Percentiles rank a stretch among this genome's conserved stretches.
Conservation (phyloP, 2,329 filamentous ascomycete genomes). For the Penicillium sp. region DNA sequence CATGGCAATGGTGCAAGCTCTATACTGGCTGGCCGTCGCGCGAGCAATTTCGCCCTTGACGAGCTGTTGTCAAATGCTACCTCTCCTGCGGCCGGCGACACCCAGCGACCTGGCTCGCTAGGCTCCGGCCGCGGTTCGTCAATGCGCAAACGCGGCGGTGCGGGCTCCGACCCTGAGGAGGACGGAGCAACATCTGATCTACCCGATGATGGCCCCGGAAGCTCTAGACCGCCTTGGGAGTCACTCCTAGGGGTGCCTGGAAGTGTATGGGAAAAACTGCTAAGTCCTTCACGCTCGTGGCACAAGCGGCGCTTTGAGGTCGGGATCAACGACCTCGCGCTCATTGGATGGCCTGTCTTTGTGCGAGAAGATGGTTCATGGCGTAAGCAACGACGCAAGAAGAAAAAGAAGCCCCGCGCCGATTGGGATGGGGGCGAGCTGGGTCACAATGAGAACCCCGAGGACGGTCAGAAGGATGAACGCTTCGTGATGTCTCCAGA, state of each 20-base stretch:
- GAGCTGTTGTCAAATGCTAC: slow-evolving; percentile 28
- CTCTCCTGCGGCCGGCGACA: slow-evolving; percentile 30
- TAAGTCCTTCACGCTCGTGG: slow-evolving; percentile 73
- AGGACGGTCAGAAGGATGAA: slow-evolving; percentile 38
- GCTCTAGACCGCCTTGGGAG: slow-evolving; percentile 48
- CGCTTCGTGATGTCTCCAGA: slow-evolving; percentile 22
- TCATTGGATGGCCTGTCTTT: slow-evolving; percentile 81
- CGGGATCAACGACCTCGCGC: slow-evolving; percentile 75
- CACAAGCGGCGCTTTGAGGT: slow-evolving; percentile 83
- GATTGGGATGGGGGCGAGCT: slow-evolving; percentile 36
- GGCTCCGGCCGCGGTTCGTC: slow-evolving; percentile 32
- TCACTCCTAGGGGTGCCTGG: slow-evolving; percentile 71
- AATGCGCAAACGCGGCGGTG: slow-evolving; percentile 29
- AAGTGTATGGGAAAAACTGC: slow-evolving; percentile 75
- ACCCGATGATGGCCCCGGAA: slow-evolving; percentile 27
- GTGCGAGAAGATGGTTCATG: slow-evolving; percentile 76
- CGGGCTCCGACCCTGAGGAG: slow-evolving; percentile 36
- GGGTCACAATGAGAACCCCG: slow-evolving; percentile 37
- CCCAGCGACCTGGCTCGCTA: slow-evolving; percentile 35
- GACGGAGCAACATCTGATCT: slow-evolving; percentile 33
- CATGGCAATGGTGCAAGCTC: slow-evolving; percentile 25
- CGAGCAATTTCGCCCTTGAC: slow-evolving; percentile 38
- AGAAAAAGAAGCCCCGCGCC: slow-evolving; percentile 37
- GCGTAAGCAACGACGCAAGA: slow-evolving; percentile 63
- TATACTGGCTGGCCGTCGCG: slow-evolving; percentile 26